A percentile compares a stretch with the other conserved stretches of the same genome.
Conservation (phyloP, 1,284 basidiomycete species). For the Trametes sp. region DNA sequence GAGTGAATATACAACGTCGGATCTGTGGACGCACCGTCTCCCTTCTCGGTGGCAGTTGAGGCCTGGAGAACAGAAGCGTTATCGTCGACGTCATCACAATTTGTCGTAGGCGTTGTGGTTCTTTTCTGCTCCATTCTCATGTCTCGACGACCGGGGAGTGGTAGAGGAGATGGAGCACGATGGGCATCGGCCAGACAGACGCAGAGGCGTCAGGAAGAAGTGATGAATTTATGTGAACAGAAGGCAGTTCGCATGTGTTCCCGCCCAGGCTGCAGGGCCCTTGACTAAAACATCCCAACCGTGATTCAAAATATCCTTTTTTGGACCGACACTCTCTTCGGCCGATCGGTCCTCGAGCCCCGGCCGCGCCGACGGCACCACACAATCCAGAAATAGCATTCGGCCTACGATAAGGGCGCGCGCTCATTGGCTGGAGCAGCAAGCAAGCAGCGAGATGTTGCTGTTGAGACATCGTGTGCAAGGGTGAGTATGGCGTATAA, state of each 20-base stretch:
- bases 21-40: neutral
- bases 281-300: slow-evolving; percentile 19
- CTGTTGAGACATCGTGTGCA: no score
- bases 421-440: neutral
- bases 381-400: neutral
- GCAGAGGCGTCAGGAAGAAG: neutral
- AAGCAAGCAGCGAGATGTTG: no score
- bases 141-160: neutral
- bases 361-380: slow-evolving; percentile 1
- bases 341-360: slow-evolving; percentile 12
- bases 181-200: slow-evolving; percentile 6
- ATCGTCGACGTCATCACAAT: slow-evolving; percentile 17
- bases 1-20: neutral
- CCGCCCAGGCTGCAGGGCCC: neutral
- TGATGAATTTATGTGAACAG: slow-evolving; percentile 5
- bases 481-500: no score
- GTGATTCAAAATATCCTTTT: slow-evolving; percentile 28
- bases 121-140: slow-evolving; percentile 3
- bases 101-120: neutral
- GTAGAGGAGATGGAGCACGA: neutral
- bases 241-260: slow-evolving; percentile 4
- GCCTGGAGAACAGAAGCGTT: slow-evolving; percentile 5
- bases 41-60: neutral
- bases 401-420: neutral
- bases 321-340: slow-evolving; percentile 20